Evolutionary conservation across 495 filamentous ascomycete species (phyloP), one percentile per base, ranked within the genome.

Genomic region (Aspergillus leporis): DNA sequence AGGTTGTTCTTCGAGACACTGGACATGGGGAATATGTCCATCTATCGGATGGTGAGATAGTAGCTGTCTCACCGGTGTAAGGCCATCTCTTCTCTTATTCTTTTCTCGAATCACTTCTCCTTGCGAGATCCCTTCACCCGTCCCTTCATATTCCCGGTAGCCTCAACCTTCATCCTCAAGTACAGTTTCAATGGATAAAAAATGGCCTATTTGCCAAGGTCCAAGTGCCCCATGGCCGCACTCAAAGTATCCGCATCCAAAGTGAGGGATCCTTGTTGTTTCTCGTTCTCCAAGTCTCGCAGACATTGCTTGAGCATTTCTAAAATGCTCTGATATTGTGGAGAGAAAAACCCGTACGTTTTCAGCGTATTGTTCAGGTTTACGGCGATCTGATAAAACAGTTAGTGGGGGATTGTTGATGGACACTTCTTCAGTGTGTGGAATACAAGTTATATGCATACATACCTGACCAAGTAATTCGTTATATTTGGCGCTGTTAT

Each of bases 341-440:
- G 61, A 12, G 77, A 80, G 2, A 70, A 64, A 7, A 70, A 18
- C 4, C 77, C 77, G 50, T 74, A 80, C 5, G 77, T 80, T 34
- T 70, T 65, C 5, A 78, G 57, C 5, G 75, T 69, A 54, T 80
- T 80, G 49, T 66, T 64, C 14, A 80, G 72, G 56, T 73, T 78
- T 43, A 67, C 68, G 8, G 70, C 74, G 58, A 80, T 74, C 77
- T 80, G 32, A 43, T 55, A 30, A 6, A 19, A n/a, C 21, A 43
- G 18, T 53, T 28, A 55, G 55, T 38, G 30, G 23, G 55, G 45
- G 28, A 23, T 30, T n/a, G 22, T 22, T 28, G 23, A 22, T 38
- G 30, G 16, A 12, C 10, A 10, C 32, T 10, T n/a, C 4, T 12
- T 14, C 14, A 41, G 13, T 10, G 9, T 36, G 8, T 36, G 4